A percentile compares a stretch with the other conserved stretches of the same genome.
These are phyloP conservation scores for Amanita fuliginea DNA, from an alignment of 768 basidiomycete genomes.

Conservation along the genomic window DNA sequence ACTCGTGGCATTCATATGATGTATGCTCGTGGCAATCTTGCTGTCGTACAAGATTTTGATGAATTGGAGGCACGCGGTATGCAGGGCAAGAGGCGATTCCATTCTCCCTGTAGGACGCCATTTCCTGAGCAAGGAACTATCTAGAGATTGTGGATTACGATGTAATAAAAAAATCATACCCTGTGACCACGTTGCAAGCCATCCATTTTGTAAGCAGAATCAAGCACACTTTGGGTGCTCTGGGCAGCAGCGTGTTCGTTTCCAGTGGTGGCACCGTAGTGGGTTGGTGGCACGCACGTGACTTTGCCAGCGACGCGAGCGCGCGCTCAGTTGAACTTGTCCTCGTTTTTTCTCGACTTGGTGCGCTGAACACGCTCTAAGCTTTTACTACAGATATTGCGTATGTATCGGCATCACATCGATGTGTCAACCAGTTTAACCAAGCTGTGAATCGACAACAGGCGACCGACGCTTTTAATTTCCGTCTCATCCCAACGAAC, in stretches of 20 bases:
- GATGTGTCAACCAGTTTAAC: conserved; percentile 5
- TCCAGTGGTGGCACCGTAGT: too few relatives aligned
- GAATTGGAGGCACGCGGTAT: neutral
- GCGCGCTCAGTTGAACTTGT: conserved; percentile 2
- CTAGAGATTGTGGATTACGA: neutral
- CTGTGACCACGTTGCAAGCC: neutral
- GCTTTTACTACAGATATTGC: conserved; percentile 1
- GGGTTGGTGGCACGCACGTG: neutral
- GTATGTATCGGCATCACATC: conserved; percentile 8
- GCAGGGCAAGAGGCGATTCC: neutral
- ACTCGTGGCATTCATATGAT: conserved; percentile 1
- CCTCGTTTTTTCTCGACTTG: neutral
- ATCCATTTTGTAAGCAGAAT: too few relatives aligned
- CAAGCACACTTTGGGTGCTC: too few relatives aligned
- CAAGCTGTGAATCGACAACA: conserved; percentile 6
- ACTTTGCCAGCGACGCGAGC: neutral
- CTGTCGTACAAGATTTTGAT: neutral
- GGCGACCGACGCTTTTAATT: conserved; percentile 6
- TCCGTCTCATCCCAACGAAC: conserved; percentile 5
- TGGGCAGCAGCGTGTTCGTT: too few relatives aligned
- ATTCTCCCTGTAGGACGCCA: neutral
- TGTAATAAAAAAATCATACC: neutral
- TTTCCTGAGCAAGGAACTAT: too few relatives aligned
- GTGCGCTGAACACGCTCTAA: neutral
- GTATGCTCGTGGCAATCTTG: neutral